phyloP scores from a whole-genome alignment of 2,329 filamentous ascomycete species.

The Dothistroma pini region DNA sequence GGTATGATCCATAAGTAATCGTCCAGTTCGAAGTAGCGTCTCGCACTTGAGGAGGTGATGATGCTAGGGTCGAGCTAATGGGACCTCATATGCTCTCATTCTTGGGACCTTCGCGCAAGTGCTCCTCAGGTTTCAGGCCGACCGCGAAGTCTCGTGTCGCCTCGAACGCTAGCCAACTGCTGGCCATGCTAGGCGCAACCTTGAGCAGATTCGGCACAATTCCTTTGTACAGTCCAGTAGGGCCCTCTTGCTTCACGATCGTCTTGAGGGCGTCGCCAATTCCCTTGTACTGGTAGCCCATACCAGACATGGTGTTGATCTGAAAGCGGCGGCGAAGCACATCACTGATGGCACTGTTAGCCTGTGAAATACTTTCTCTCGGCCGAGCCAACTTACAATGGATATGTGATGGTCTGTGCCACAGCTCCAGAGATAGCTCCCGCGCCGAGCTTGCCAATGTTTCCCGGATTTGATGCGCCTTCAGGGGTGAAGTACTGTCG shows the following conservation, averaged over 20 bases:
- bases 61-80: background rate
- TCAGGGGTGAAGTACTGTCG: slow-evolving; percentile 81
- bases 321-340: slow-evolving; percentile 92
- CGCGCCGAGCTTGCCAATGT: slow-evolving; percentile 76
- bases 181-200: slow-evolving; percentile 97
- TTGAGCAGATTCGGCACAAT: slow-evolving; percentile 94
- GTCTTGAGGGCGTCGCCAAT: slow-evolving; percentile 77
- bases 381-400: slow-evolving; percentile 64
- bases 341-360: slow-evolving; percentile 54
- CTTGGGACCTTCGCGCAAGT: background rate
- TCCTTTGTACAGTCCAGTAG: slow-evolving; percentile 88
- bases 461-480: slow-evolving; percentile 77
- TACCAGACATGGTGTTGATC: slow-evolving; percentile 98
- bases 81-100: background rate
- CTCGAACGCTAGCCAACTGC: slow-evolving; percentile 97
- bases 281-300: slow-evolving; percentile 93
- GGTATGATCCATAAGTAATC: background rate
- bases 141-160: slow-evolving; percentile 84
- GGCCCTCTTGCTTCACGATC: slow-evolving; percentile 79
- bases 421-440: slow-evolving; percentile 94
- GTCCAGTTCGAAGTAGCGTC: background rate
- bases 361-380: background rate
- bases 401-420: slow-evolving; percentile 96
- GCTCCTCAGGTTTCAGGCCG: slow-evolving; percentile 17
- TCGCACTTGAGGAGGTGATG: background rate